Conservation (phyloP, 495 filamentous ascomycete species). For the Chaetomium cochliodes region DNA sequence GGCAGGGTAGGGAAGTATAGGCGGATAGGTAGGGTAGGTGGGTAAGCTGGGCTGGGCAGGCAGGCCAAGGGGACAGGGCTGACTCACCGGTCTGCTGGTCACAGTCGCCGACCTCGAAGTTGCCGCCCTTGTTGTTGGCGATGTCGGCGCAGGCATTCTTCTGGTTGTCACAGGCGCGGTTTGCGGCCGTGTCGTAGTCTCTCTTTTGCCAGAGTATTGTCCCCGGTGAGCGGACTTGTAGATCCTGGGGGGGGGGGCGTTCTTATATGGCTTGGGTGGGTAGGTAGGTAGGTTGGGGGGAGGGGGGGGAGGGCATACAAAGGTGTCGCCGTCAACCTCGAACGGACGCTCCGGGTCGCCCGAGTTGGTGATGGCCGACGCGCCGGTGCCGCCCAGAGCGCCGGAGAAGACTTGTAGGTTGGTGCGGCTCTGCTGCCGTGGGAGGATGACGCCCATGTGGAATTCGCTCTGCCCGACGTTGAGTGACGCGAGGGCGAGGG, state of each 20-base stretch:
- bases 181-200: constrained; percentile 43
- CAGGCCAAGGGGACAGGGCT: too few relatives aligned
- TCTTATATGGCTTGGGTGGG: neutral
- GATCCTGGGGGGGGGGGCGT: neutral
- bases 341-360: constrained; percentile 44
- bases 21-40: too few relatives aligned
- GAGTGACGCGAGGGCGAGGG: constrained; percentile 14
- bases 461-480: constrained; percentile 27
- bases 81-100: constrained; percentile 41
- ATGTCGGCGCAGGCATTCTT: constrained; percentile 41
- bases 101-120: constrained; percentile 38
- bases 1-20: too few relatives aligned
- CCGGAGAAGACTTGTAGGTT: constrained; percentile 34
- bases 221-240: neutral
- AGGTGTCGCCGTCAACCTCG: constrained; percentile 47
- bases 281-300: neutral
- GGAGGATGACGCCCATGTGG: constrained; percentile 23
- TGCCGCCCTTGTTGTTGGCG: constrained; percentile 33
- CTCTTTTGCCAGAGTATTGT: constrained; percentile 27
- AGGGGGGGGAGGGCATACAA: constrained; percentile 39
- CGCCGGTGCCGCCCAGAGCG: constrained; percentile 27
- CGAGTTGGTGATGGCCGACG: constrained; percentile 38
- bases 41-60: too few relatives aligned
- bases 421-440: constrained; percentile 20
- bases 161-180: constrained; percentile 43